Base-by-base conservation (phyloP, 495 filamentous ascomycete genomes). In the Daldinia grandis region DNA sequence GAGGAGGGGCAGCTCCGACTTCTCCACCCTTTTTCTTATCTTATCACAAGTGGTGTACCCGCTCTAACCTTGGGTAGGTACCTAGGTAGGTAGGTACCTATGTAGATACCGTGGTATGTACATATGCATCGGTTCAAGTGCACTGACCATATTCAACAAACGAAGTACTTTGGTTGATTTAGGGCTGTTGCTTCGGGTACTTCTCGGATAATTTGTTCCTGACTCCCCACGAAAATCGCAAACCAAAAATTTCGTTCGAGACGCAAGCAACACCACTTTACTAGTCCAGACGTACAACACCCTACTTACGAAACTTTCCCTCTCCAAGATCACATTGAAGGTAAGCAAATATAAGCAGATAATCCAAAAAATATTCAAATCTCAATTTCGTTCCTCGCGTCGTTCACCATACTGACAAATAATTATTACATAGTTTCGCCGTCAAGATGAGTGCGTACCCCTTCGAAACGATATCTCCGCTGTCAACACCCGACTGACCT, bases 381-480 rank as follows among this genome's bases (percentile, higher is more conserved):
- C 19, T 40, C 25, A n/a, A 51, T 28, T 30, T n/a, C 28, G n/a
- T 17, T 33, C 42, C 42, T 24, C 5, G 14, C 42, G 8, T 33
- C 33, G 14, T 17, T 7, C 0, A 4, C 60, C 62, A 58, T 76
- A 69, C 69, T 74, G 33, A 71, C 63, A 67, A 55, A 5, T 17
- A 17, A 19, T 54, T 15, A 38, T 24, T 9, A 6, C 25, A 40
- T 17, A 78, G 74, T 75, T 73, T 76, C 74, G 74, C 40, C 64
- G 71, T 62, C 76, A 78, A 74, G 64, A 78, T 78, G 76, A 78
- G 76, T 78, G 69, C 58, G 76, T 75, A 75, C 49, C 30, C 66
- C 35, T 50, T 38, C 57, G 49, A 69, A 53, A 65, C 30, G 10
- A 19, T n/a, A 35, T 69, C 40, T 47, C 56, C n/a, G 27, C 25